These are phyloP conservation scores for Termitomyces sp. DNA, from an alignment of 768 basidiomycete genomes.

Conservation along the genomic window DNA sequence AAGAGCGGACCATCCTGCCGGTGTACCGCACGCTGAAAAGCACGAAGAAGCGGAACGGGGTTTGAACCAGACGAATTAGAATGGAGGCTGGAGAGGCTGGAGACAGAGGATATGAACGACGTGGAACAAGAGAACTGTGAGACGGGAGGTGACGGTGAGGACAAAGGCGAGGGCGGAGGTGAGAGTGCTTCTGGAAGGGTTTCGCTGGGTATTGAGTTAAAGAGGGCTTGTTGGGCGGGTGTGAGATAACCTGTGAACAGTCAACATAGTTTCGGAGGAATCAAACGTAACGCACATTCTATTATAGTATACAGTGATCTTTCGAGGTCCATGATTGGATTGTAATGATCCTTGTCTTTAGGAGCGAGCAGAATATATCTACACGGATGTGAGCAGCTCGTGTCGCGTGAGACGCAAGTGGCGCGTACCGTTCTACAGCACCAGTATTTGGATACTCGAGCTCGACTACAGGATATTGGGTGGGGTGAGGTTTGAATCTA, in stretches of 20 bases:
- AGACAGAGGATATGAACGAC: conserved; percentile 24
- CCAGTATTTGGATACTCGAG: conserved; percentile 74
- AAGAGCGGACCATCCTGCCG: conserved; percentile 69
- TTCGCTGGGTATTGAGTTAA: conserved; percentile 59
- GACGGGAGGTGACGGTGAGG: conserved; percentile 34
- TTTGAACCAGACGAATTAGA: conserved; percentile 22
- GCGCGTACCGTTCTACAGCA: conserved; percentile 59
- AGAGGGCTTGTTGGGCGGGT: conserved; percentile 54
- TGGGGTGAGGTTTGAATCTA: conserved; percentile 57
- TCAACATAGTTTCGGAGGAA: conserved; percentile 5
- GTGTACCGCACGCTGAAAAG: conserved; percentile 65
- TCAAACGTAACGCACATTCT: conserved; percentile 41
- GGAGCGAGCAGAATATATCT: conserved; percentile 78
- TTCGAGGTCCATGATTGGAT: conserved; percentile 78
- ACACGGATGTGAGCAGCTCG: not conserved
- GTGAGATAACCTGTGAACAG: conserved; percentile 56
- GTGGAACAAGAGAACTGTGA: conserved; percentile 24
- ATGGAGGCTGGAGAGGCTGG: conserved; percentile 24
- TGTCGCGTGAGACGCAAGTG: not conserved
- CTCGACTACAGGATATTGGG: conserved; percentile 58
- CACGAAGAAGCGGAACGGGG: conserved; percentile 38
- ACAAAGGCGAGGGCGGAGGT: conserved; percentile 26
- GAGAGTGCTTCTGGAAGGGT: conserved; percentile 35
- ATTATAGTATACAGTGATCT: conserved; percentile 65
- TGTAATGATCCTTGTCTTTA: conserved; percentile 83